phyloP scores from a whole-genome alignment of 2,329 filamentous ascomycete genomes.

The Penicillium sp. region DNA sequence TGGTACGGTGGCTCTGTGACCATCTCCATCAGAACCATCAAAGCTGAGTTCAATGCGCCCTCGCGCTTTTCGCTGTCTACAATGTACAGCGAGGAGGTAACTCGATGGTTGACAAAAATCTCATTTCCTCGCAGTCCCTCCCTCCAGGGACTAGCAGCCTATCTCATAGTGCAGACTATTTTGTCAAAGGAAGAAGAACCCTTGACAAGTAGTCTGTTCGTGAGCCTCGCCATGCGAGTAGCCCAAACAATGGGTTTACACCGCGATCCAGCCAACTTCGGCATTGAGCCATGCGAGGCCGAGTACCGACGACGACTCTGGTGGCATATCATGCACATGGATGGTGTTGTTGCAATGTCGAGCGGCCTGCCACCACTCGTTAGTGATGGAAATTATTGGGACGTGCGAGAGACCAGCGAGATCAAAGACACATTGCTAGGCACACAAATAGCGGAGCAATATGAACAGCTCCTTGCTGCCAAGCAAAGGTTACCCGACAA shows the following conservation, averaged over 20 bases:
- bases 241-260: constrained; percentile 55
- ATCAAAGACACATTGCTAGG: constrained; percentile 51
- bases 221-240: constrained; percentile 52
- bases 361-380: constrained; percentile 53
- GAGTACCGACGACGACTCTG: constrained; percentile 52
- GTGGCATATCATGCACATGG: constrained; percentile 56
- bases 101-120: constrained; percentile 47
- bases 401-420: constrained; percentile 52
- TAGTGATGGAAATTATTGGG: constrained; percentile 53
- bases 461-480: constrained; percentile 40
- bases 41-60: constrained; percentile 43
- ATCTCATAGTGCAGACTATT: constrained; percentile 53
- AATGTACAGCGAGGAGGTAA: constrained; percentile 48
- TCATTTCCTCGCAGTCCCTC: constrained; percentile 52
- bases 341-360: constrained; percentile 54
- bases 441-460: constrained; percentile 42
- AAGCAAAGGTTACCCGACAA: constrained; percentile 43
- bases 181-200: constrained; percentile 54
- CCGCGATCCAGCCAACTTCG: constrained; percentile 54
- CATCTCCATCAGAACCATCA: constrained; percentile 47
- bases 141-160: constrained; percentile 51
- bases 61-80: constrained; percentile 44
- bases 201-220: constrained; percentile 52
- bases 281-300: constrained; percentile 49
- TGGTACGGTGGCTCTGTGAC: constrained; percentile 55